Evolutionary conservation across 2,329 filamentous ascomycete species (phyloP), one percentile per base, ranked within the genome.

Genomic region (Chaetomiaceae sp.): DNA sequence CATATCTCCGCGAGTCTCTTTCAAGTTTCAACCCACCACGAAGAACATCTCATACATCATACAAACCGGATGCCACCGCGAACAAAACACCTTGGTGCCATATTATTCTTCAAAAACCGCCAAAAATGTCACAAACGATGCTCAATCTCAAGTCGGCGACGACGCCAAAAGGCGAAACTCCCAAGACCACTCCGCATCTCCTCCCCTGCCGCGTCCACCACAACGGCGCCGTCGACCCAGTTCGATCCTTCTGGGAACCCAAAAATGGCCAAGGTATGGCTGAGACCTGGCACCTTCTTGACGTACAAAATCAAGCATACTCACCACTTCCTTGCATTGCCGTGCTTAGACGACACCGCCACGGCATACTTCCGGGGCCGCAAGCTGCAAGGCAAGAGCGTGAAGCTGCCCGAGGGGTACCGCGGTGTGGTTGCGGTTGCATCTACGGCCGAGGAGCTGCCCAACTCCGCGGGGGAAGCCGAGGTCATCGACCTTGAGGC

Each of bases 141-240:
- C 67, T 79, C 23, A 62, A 64, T 3, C 64, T 79, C 27, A 64
- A 67, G 11, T 27, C 33, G 21, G 50, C 59, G 20, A 25, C 36
- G 14, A 11, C 44, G 3, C 30, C 43, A 2, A n/a, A n/a, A n/a
- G 48, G 18, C 7, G n/a, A 56, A 63, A 5, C 51, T 10, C 47
- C 50, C 41, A 75, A 75, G 54, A 74, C 75, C 50, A 81, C 75
- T 0, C 80, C 86, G 4, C 86, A 96, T 64, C 73, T 96, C 18
- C 76, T 96, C 13, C 90, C 91, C 3, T 94, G 89, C 63, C 81
- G 82, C 50, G 82, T 96, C 64, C 79, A 91, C 62, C 86, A 95
- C 68, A 82, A 87, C 61, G 91, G 91, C 1, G 76, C 83, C 1
- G 75, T 92, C 49, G 79, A 84, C 46, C 74, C 82, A 1, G 73